Evolutionary conservation across 169 alveolate species (phyloP).

Genomic region (Plasmodium knowlesi): DNA sequence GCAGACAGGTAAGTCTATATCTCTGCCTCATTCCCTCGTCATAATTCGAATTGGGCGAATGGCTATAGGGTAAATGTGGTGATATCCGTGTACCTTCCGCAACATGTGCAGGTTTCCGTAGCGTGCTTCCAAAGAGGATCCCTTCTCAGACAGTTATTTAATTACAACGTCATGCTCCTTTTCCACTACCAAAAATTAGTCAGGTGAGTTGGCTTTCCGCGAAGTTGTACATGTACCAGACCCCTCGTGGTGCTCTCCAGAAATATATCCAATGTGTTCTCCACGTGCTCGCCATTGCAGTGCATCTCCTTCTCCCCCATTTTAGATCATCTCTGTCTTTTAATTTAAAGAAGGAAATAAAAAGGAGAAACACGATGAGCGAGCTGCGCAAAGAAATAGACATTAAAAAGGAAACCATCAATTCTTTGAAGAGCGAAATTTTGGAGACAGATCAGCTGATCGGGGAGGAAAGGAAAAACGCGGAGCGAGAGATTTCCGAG

Average conservation of each 20-base stretch:
- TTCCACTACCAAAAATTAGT: slow-evolving; percentile 56
- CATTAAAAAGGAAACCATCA: slow-evolving; percentile 21
- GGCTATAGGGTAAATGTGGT: neutral
- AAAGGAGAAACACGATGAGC: slow-evolving; percentile 1
- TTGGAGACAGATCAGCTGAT: slow-evolving; percentile 36
- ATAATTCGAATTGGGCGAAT: neutral
- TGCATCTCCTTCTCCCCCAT: neutral
- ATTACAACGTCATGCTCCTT: slow-evolving; percentile 33
- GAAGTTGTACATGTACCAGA: neutral
- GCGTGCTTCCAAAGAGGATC: slow-evolving; percentile 17
- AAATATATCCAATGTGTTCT: neutral
- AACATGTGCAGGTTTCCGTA: slow-evolving; percentile 24
- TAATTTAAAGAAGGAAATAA: slow-evolving; percentile 52
- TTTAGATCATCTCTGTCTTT: slow-evolving; percentile 41
- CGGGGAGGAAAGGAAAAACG: slow-evolving; percentile 30
- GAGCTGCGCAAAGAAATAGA: slow-evolving; percentile 24
- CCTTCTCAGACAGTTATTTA: slow-evolving; percentile 40
- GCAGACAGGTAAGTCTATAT: slow-evolving; percentile 46
- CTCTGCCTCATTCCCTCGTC: neutral
- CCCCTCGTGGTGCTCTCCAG: neutral
- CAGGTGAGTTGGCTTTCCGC: neutral
- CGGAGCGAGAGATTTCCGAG: slow-evolving; percentile 44
- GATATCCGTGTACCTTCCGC: no score
- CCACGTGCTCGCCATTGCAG: neutral
- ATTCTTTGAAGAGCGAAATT: slow-evolving; percentile 24